phyloP scores from a whole-genome alignment of 768 basidiomycete species.

The Gloeophyllum trabeum region DNA sequence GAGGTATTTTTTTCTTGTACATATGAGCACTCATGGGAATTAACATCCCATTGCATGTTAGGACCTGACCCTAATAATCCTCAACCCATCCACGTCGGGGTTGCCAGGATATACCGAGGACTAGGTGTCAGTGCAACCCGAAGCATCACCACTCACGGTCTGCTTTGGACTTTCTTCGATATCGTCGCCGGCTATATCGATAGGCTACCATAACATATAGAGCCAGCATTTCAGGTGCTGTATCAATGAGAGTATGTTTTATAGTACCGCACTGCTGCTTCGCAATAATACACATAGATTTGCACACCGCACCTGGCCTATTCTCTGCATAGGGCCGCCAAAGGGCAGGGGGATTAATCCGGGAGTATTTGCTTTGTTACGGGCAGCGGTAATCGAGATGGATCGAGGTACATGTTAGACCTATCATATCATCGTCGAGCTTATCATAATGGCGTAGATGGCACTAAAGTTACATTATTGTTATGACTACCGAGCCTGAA shows the following conservation, averaged over 20 bases:
- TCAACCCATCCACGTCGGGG: conserved; percentile 63
- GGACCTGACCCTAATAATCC: conserved; percentile 75
- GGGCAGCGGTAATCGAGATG: too few species aligned
- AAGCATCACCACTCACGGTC: conserved; percentile 87
- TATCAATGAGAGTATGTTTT: too few species aligned
- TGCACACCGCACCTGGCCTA: too few species aligned
- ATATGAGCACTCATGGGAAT: not conserved
- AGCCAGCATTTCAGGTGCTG: too few species aligned
- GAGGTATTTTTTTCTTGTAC: conserved; percentile 37
- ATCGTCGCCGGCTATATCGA: conserved; percentile 68
- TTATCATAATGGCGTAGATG: conserved; percentile 69
- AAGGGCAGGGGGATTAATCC: too few species aligned
- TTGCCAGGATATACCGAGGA: conserved; percentile 84
- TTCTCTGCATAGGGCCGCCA: too few species aligned
- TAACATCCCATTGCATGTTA: conserved; percentile 14
- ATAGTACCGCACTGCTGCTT: too few species aligned
- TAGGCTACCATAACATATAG: conserved; percentile 23
- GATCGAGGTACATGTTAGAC: too few species aligned
- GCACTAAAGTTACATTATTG: conserved; percentile 59
- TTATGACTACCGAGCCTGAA: conserved; percentile 41
- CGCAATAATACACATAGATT: too few species aligned
- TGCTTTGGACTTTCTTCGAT: conserved; percentile 92
- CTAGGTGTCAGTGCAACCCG: conserved; percentile 89
- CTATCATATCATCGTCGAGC: conserved; percentile 90
- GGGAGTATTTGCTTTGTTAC: too few species aligned